Base-by-base conservation (phyloP, 257 asterid species). In the Mitragyna speciosa region DNA sequence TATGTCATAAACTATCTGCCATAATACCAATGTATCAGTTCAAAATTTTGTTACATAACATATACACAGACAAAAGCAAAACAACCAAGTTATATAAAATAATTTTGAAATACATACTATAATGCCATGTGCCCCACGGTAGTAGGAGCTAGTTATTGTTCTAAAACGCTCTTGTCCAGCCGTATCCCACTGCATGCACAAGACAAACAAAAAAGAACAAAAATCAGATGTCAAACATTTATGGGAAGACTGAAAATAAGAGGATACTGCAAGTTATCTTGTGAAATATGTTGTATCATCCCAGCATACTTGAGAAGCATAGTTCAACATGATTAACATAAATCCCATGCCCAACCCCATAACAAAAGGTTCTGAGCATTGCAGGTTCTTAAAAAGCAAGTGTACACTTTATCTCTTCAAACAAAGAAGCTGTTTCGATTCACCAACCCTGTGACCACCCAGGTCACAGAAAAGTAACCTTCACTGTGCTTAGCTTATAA, bases 141-240 rank as follows among this genome's bases (percentile, higher is more conserved):
- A 93, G 86, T 93, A 93, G 90, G 97, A 91, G 84, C 97, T 93
- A 74, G 97, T 93, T 72, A 91, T 93, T 24, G 97, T 93, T 83
- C 97, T 85, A 87, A 93, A 93, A 22, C 97, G 97, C 85, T 93
- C 97, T 86, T 91, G 97, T 75, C 97, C 97, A 64, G 97, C 97
- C 63, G 97, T 93, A 82, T 93, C 97, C 97, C 97, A 90, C 97
- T 93, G 85, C 84, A 84, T 80, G 76, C 43, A 45, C 39, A 76
- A 47, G 66, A 43, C 64, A 67, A 77, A 73, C 22, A 66, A 77
- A 74, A 74, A 30, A 73, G 22, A 45, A 52, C 58, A 28, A 76
- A 22, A 6, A 30, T 39, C 56, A 78, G 70, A 43, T 72, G 56
- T 54, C 56, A 86, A 72, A 63, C 22, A n/a, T 74, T 59, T 31